Evolutionary conservation across 2,329 filamentous ascomycete species (phyloP).

Genomic region (Stemphylium lycopersici): DNA sequence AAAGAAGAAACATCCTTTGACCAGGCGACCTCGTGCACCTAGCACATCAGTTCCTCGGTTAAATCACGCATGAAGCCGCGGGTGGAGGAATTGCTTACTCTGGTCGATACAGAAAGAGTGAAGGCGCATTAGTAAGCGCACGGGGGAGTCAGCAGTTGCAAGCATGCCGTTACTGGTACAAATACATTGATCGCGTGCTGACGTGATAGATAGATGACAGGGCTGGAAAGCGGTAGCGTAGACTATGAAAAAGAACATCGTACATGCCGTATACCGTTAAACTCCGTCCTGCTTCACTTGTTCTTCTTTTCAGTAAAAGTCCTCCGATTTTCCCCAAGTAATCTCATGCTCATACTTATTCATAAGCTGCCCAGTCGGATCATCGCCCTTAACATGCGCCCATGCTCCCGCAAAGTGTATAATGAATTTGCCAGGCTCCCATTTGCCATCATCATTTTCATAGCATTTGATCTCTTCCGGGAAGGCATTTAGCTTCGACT

Average conservation of each 20-base stretch:
- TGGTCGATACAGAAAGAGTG: background rate
- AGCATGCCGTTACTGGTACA: background rate
- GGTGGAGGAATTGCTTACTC: background rate
- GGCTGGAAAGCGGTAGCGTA: too few species aligned
- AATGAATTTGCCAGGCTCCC: constrained; percentile 46
- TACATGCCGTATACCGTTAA: too few species aligned
- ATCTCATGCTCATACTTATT: constrained; percentile 45
- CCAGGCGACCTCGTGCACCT: background rate
- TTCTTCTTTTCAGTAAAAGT: constrained; percentile 27
- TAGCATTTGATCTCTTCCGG: constrained; percentile 49
- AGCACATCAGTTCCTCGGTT: background rate
- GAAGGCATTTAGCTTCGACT: constrained; percentile 50
- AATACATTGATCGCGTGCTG: background rate
- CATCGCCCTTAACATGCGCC: constrained; percentile 48
- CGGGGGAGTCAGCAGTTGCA: background rate
- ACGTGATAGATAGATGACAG: background rate
- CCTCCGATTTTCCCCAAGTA: constrained; percentile 43
- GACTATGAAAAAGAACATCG: too few species aligned
- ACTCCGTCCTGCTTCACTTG: too few species aligned
- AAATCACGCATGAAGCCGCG: background rate
- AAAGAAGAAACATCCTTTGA: background rate
- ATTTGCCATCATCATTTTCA: constrained; percentile 37
- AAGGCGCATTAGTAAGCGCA: background rate
- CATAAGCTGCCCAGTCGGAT: constrained; percentile 49
- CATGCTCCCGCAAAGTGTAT: constrained; percentile 53